Base-by-base conservation (phyloP, 495 filamentous ascomycete genomes). In the Penicillium fimorum region DNA sequence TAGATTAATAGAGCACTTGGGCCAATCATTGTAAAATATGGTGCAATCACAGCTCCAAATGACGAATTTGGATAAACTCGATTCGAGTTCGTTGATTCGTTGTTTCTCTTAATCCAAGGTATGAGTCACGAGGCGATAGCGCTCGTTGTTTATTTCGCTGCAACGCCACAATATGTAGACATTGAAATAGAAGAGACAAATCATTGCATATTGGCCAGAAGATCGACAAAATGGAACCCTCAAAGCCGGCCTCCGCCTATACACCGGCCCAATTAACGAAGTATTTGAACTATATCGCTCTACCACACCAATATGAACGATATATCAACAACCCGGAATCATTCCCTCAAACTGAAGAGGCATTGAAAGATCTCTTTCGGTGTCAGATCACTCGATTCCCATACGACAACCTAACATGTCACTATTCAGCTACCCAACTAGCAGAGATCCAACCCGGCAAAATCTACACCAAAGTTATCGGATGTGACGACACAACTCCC, bases 391-490 rank as follows among this genome's bases (percentile, higher is more conserved):
- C 82, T 0, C 70, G 70, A 8, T 79, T 90, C 17, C 88, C 89
- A 1, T 92, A 90, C 49, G 90, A 92, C 58, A 91, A 88, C 59
- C 64, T 85, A 4, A 65, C 70, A 7, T 63, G 84, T 0, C 82
- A 85, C 59, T 84, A 85, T 63, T 89, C 66, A 33, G 52, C 61
- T 0, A 69, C 75, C 7, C 79, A 83, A 45, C 58, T 67, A 0
- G 71, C 87, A 8, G 76, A 78, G 0, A 72, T 92, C 5, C 69
- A 83, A 29, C 82, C 83, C 0, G 65, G 82, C 22, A 69, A 74
- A 33, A 67, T 92, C 7, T 92, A 81, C 62, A 47, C 71, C 3
- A 91, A 91, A 67, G 78, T 92, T 25, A 79, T 91, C 22, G 70
- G 59, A 0, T 15, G 45, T 1, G 64, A 70, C 18, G 48, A 50